Percentiles rank a stretch among this genome's conserved stretches.
phyloP scores from a whole-genome alignment of 2,329 filamentous ascomycete species.

The Fusarium illudens region DNA sequence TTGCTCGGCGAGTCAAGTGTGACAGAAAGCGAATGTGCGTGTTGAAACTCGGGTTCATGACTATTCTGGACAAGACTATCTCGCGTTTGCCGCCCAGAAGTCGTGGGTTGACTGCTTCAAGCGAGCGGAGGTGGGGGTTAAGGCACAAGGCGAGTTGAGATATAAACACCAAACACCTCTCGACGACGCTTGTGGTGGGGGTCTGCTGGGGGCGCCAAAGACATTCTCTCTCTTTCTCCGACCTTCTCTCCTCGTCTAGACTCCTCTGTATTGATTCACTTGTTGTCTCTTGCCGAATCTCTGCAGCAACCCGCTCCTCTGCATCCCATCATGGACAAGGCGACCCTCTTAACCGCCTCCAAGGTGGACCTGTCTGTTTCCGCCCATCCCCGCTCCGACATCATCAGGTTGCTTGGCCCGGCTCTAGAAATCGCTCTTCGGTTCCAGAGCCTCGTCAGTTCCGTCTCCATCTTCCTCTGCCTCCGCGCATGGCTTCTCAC shows the following conservation, averaged over 20 bases:
- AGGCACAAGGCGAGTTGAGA: constrained; percentile 4
- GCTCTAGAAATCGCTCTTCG: constrained; percentile 46
- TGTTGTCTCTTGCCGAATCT: background rate
- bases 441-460: constrained; percentile 48
- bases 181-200: background rate
- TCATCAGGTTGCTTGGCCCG: constrained; percentile 47
- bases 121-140: constrained; percentile 15
- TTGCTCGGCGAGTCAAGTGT: constrained; percentile 28
- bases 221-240: constrained; percentile 5
- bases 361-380: constrained; percentile 46
- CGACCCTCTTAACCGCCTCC: constrained; percentile 51
- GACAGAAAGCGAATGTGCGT: constrained; percentile 27
- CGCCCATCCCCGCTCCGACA: constrained; percentile 43
- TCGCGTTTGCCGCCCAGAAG: constrained; percentile 26
- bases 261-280: constrained; percentile 1
- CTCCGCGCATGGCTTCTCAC: constrained; percentile 45
- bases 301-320: constrained; percentile 10
- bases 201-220: constrained; percentile 1
- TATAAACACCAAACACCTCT: constrained; percentile 34
- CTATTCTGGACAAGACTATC: constrained; percentile 2
- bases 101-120: background rate
- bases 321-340: constrained; percentile 45
- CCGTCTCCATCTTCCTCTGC: constrained; percentile 44
- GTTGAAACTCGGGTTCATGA: constrained; percentile 8
- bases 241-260: background rate